phyloP scores from a whole-genome alignment of 495 filamentous ascomycete genomes.

The Cercophora sp. region DNA sequence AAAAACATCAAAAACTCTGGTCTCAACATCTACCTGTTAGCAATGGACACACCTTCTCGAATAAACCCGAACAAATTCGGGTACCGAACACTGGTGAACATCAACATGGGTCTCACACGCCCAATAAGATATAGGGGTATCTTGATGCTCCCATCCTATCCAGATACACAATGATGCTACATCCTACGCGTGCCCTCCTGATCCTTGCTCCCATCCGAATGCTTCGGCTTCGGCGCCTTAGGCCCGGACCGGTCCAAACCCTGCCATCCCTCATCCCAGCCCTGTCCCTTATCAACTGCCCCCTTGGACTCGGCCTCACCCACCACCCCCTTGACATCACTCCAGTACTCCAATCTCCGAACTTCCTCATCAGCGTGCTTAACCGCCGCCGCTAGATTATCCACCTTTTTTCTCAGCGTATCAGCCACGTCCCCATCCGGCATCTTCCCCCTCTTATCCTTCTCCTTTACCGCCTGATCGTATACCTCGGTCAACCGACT shows the following conservation, averaged over 20 bases:
- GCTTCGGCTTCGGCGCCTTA: slow-evolving; percentile 13
- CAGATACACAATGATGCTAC: no score
- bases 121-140: no score
- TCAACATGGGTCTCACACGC: no score
- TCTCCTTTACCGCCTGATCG: slow-evolving; percentile 41
- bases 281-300: slow-evolving; percentile 39
- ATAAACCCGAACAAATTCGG: no score
- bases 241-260: slow-evolving; percentile 43
- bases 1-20: no score
- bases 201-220: not conserved
- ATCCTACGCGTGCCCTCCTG: not conserved
- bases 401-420: slow-evolving; percentile 32
- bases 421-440: slow-evolving; percentile 21
- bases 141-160: not conserved
- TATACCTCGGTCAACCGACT: slow-evolving; percentile 59
- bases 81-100: not conserved
- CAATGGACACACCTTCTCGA: no score
- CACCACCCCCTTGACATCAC: slow-evolving; percentile 62
- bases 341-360: slow-evolving; percentile 68
- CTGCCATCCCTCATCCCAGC: slow-evolving; percentile 44
- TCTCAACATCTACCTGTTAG: no score
- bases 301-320: slow-evolving; percentile 47
- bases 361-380: slow-evolving; percentile 65
- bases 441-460: slow-evolving; percentile 16
- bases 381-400: slow-evolving; percentile 55